A percentile compares a stretch with the other conserved stretches of the same genome.
These are phyloP conservation scores for Beverwykella pulmonaria DNA, from an alignment of 495 filamentous ascomycete genomes.

Conservation along the genomic window DNA sequence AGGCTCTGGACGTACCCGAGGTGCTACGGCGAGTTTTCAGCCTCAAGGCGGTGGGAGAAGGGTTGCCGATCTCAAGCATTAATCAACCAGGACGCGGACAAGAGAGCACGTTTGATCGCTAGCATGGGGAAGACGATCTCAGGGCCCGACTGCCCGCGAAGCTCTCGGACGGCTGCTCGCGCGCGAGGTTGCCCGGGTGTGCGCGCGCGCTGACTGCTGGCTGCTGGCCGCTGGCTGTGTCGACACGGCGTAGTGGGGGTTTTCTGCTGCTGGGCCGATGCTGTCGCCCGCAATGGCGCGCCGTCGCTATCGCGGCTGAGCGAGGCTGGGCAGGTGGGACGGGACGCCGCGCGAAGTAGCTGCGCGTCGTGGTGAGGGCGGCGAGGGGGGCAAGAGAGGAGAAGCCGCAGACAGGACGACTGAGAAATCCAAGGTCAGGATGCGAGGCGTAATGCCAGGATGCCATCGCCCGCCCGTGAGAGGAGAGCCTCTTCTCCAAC, in stretches of 20 bases:
- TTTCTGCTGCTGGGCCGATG: neutral
- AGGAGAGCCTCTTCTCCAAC: neutral
- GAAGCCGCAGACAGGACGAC: neutral
- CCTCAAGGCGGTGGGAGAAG: constrained; percentile 36
- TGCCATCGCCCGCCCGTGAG: neutral
- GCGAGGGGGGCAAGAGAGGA: neutral
- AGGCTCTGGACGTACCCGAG: constrained; percentile 38
- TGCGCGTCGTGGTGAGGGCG: constrained; percentile 1
- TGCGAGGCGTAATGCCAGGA: neutral
- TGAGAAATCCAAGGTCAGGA: neutral
- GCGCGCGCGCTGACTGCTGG: constrained; percentile 14
- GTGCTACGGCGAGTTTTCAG: constrained; percentile 33
- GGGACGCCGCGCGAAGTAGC: neutral
- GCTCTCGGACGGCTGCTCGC: constrained; percentile 5
- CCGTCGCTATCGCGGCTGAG: neutral
- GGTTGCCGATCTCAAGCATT: constrained; percentile 32
- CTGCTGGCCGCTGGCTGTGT: neutral
- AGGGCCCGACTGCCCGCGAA: constrained; percentile 19
- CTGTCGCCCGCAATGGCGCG: neutral
- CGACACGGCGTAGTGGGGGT: constrained; percentile 1
- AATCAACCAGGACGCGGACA: constrained; percentile 28
- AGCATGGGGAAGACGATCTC: constrained; percentile 37
- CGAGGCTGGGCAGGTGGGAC: neutral
- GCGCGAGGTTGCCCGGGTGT: neutral
- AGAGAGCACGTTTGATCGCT: constrained; percentile 15